These are phyloP conservation scores for Coemansia sp. DNA, from an alignment of 192 early-diverging fungal genomes.

Conservation along the genomic window DNA sequence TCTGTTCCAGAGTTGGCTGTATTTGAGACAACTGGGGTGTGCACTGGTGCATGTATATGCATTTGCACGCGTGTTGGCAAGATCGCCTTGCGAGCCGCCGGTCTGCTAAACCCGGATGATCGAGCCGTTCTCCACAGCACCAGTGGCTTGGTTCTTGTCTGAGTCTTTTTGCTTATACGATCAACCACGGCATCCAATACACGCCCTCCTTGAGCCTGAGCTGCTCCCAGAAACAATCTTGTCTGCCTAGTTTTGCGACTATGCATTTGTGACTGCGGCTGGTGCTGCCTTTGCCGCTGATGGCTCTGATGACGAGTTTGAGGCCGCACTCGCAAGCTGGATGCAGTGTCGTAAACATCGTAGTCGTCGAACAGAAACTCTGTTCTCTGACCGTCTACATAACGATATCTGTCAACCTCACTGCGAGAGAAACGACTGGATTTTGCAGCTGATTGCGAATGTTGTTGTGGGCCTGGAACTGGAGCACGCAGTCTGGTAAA, in stretches of 20 bases:
- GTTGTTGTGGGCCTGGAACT: not conserved
- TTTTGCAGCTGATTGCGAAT: not conserved
- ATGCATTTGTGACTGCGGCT: not conserved
- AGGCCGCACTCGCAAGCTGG: not conserved
- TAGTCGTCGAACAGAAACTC: conserved; percentile 50
- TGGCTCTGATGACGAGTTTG: not conserved
- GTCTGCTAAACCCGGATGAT: not conserved
- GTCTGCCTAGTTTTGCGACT: conserved; percentile 20
- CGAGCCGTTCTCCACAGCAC: not conserved
- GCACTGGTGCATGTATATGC: not conserved
- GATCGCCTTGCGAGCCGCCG: not conserved
- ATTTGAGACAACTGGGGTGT: too few species aligned
- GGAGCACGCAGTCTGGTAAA: conserved; percentile 10
- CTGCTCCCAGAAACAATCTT: conserved; percentile 9
- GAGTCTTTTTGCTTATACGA: conserved; percentile 8
- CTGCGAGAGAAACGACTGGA: too few species aligned
- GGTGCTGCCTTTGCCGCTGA: not conserved
- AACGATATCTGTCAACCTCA: not conserved
- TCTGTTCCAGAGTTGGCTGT: too few species aligned
- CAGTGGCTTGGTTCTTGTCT: not conserved
- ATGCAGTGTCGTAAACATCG: not conserved
- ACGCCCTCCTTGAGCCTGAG: not conserved
- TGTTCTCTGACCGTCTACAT: not conserved
- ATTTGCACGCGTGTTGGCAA: conserved; percentile 4
- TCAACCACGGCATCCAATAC: conserved; percentile 18